Evolutionary conservation across 2,329 filamentous ascomycete species (phyloP), one percentile per base, ranked within the genome.

Genomic region (Cercospora canescens): DNA sequence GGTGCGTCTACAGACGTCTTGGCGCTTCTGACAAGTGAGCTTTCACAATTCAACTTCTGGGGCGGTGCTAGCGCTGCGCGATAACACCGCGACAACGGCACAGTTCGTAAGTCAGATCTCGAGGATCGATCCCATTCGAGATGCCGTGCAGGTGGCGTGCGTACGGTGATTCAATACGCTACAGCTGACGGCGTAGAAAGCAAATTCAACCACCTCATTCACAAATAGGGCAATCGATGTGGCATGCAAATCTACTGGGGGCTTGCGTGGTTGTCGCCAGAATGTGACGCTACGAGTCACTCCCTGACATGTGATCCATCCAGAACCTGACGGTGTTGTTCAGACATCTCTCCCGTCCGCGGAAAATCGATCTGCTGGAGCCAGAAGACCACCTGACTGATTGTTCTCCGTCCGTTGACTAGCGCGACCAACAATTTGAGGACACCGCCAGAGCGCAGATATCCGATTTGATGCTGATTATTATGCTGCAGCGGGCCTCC

Each of bases 21-120:
- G n/a, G 52, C 52, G n/a, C 45, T 28, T 7, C 45, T 45, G 41
- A 45, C 50, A 54, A 28, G 50, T 28, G 24, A 16, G 50, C 28
- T 32, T 9, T 7, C 18, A 54, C 50, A n/a, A n/a, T 48, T 48
- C 21, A 18, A 45, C 5, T 8, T 32, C 52, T 28, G 52, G 52
- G 52, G 52, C 52, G 52, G 52, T 56, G 52, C 52, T 56, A 35
- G 52, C 52, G 52, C 21, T 56, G 52, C n/a, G n/a, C n/a, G 35
- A 52, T n/a, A 26, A 30, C 26, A 52, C 24, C 45, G 45, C 24
- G 52, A 56, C 18, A 30, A 56, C n/a, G 52, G 52, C 2, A 35
- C 28, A 34, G 30, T 35, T 34, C 28, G 52, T 56, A 32, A 56
- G 16, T 56, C 52, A 56, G 32, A 34, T 21, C 28, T 2, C n/a